phyloP scores from a whole-genome alignment of 1,139 yeast species.

The Yamadazyma spencermartinsiae region DNA sequence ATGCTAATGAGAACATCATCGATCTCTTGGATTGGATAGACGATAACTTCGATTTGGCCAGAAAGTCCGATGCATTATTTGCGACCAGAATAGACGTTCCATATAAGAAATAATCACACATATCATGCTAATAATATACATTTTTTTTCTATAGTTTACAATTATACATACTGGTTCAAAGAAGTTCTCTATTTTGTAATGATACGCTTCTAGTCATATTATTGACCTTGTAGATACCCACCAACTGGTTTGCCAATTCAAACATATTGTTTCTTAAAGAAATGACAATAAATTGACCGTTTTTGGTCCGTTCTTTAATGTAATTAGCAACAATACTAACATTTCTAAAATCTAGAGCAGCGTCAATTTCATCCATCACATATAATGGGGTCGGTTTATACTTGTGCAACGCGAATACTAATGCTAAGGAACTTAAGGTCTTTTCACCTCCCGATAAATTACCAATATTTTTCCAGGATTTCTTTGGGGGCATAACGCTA shows the following conservation, averaged over 20 bases:
- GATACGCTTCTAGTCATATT: slow-evolving; percentile 89
- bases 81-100: slow-evolving; percentile 60
- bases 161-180: slow-evolving; percentile 5
- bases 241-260: slow-evolving; percentile 89
- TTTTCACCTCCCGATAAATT: slow-evolving; percentile 98
- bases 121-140: slow-evolving; percentile 1
- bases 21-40: slow-evolving; percentile 87
- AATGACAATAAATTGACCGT: slow-evolving; percentile 95
- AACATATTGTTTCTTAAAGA: slow-evolving; percentile 97
- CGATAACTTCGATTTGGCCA: slow-evolving; percentile 56
- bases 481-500: slow-evolving; percentile 99
- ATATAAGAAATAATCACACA: slow-evolving; percentile 24
- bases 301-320: slow-evolving; percentile 90
- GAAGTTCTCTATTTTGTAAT: slow-evolving; percentile 60
- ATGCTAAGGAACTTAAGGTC: slow-evolving; percentile 89
- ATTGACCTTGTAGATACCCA: slow-evolving; percentile 91
- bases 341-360: slow-evolving; percentile 95
- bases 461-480: slow-evolving; percentile 94
- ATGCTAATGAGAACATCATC: slow-evolving; percentile 55
- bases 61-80: slow-evolving; percentile 69
- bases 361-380: slow-evolving; percentile 99
- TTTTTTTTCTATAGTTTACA: background rate
- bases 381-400: slow-evolving; percentile 97
- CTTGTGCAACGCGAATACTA: slow-evolving; percentile 94
- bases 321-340: slow-evolving; percentile 97